Evolutionary conservation across 768 basidiomycete species (phyloP).

Genomic region (Sarcomyxa edulis): DNA sequence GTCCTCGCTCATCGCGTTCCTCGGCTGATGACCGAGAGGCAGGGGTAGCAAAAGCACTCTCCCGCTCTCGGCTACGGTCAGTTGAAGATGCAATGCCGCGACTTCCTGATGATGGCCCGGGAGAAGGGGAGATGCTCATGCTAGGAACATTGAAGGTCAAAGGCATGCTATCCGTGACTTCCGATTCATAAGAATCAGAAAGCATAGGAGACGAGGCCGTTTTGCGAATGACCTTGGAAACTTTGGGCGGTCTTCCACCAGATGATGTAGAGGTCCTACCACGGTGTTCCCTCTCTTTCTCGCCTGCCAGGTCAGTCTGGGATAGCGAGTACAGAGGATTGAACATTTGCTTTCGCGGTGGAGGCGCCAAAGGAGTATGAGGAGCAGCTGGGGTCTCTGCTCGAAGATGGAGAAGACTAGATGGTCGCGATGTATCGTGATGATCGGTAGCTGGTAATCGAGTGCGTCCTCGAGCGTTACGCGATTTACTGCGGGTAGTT

Average conservation of each 20-base stretch:
- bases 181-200: slow-evolving; percentile 35
- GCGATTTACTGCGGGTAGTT: background rate
- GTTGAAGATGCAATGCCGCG: slow-evolving; percentile 19
- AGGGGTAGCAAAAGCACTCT: slow-evolving; percentile 15
- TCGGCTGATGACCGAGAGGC: slow-evolving; percentile 35
- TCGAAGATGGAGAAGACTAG: slow-evolving; percentile 46
- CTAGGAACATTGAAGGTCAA: too few species aligned
- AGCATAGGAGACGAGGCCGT: slow-evolving; percentile 51
- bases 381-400: slow-evolving; percentile 61
- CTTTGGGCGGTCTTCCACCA: slow-evolving; percentile 11
- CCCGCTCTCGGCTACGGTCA: slow-evolving; percentile 14
- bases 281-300: slow-evolving; percentile 9
- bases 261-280: slow-evolving; percentile 9
- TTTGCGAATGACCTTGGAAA: slow-evolving; percentile 31
- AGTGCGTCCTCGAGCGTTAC: background rate
- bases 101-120: slow-evolving; percentile 5
- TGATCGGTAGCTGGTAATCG: slow-evolving; percentile 1
- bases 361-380: slow-evolving; percentile 58
- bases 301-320: slow-evolving; percentile 42
- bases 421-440: slow-evolving; percentile 24
- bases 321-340: slow-evolving; percentile 51
- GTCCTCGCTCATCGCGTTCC: slow-evolving; percentile 27
- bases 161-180: slow-evolving; percentile 18
- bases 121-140: slow-evolving; percentile 47
- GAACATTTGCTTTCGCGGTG: slow-evolving; percentile 50